Conservation (phyloP, 2,329 filamentous ascomycete genomes). For the Aspergillus transmontanensis region DNA sequence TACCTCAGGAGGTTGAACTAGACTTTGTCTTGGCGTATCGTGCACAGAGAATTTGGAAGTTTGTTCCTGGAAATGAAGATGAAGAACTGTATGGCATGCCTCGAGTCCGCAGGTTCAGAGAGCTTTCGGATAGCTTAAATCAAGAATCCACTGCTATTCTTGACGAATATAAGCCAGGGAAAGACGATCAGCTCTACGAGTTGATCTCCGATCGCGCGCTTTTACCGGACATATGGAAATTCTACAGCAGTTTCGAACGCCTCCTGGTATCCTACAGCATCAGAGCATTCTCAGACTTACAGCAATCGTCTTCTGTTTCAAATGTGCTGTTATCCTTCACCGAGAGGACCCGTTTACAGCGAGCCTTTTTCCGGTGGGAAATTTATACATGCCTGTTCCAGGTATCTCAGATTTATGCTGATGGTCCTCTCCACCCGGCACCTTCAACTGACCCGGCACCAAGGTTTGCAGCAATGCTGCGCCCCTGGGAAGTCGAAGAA, state of each 20-base stretch:
- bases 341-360: not conserved
- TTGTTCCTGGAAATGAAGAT: not conserved
- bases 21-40: not conserved
- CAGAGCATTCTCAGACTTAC: not conserved
- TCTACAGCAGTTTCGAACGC: not conserved
- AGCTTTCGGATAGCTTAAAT: not conserved
- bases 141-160: not conserved
- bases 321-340: not conserved
- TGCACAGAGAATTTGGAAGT: not conserved
- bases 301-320: not conserved
- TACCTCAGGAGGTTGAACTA: not conserved
- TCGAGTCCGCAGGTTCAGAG: too few species aligned
- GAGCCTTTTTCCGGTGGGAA: not conserved
- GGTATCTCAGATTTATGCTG: not conserved
- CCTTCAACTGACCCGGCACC: not conserved
- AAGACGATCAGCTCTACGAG: fast-evolving
- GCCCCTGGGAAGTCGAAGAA: not conserved
- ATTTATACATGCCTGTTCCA: not conserved
- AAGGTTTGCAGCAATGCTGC: not conserved
- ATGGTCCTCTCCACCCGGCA: not conserved
- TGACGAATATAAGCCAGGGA: not conserved
- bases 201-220: not conserved
- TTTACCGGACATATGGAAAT: not conserved
- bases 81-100: too few species aligned
- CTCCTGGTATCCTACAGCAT: not conserved